Conservation (phyloP, 768 basidiomycete species). For the Xanthoconium purpureum region DNA sequence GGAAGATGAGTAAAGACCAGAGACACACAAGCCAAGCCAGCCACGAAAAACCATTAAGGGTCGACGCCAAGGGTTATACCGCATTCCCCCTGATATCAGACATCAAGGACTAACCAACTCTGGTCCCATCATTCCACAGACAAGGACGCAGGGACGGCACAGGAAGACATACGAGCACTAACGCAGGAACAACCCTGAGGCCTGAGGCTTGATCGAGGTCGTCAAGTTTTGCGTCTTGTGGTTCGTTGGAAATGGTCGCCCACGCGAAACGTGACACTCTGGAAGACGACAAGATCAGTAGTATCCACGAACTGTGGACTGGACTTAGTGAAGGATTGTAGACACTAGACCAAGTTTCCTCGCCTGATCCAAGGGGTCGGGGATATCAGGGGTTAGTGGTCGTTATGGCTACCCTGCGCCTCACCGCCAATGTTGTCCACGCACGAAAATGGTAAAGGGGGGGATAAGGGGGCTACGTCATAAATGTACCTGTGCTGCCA, state of each 20-base stretch:
- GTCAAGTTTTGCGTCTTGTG: background rate
- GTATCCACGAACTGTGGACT: background rate
- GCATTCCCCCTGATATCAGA: background rate
- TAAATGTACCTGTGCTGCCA: background rate
- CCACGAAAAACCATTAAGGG: background rate
- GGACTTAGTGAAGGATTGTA: background rate
- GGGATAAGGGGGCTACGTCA: slow-evolving; percentile 2
- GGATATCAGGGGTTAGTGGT: background rate
- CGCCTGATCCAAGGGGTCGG: background rate
- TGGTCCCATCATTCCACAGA: background rate
- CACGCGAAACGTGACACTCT: background rate
- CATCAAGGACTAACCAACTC: background rate
- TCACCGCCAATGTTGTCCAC: background rate
- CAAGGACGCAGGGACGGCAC: background rate
- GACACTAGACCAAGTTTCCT: background rate
- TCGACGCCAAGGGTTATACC: background rate
- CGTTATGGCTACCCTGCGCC: background rate
- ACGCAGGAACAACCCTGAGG: background rate
- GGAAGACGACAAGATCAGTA: background rate
- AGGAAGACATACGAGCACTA: background rate
- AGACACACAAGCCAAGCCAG: background rate
- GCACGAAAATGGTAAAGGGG: background rate
- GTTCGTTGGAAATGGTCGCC: background rate
- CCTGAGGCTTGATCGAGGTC: background rate
- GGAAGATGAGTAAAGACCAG: background rate